Conservation (phyloP, 2,329 filamentous ascomycete species). For the Ophiocordyceps unilateralis region DNA sequence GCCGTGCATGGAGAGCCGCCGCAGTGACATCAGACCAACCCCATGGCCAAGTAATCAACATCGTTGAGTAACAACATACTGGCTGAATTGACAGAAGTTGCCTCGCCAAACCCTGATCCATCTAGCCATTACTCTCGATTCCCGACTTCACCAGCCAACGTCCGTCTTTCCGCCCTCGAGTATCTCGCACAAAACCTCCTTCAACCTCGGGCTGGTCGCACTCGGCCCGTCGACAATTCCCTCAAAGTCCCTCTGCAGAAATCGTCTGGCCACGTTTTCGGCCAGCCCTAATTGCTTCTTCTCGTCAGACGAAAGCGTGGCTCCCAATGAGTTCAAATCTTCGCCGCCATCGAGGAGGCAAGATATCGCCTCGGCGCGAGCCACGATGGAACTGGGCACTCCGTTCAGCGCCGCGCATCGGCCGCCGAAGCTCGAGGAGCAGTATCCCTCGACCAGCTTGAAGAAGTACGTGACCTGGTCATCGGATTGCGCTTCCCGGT, state of each 20-base stretch:
- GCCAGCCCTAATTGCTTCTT: slow-evolving; percentile 49
- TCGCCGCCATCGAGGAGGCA: slow-evolving; percentile 52
- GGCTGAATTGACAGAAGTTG: not conserved
- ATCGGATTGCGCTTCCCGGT: slow-evolving; percentile 32
- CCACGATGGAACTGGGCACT: slow-evolving; percentile 52
- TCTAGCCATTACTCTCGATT: not conserved
- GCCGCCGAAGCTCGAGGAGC: slow-evolving; percentile 68
- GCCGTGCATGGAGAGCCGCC: not conserved
- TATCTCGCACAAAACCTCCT: slow-evolving; percentile 5
- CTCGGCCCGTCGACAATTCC: not conserved
- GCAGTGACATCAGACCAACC: no score
- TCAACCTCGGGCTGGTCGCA: not conserved
- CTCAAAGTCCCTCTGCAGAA: slow-evolving; percentile 22
- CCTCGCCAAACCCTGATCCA: not conserved
- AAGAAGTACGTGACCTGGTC: slow-evolving; percentile 62
- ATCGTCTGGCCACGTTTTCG: slow-evolving; percentile 39
- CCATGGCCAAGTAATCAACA: no score
- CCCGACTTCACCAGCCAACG: not conserved
- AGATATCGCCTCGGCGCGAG: slow-evolving; percentile 59
- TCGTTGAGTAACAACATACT: no score
- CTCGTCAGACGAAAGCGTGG: slow-evolving; percentile 47
- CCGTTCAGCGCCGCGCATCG: slow-evolving; percentile 78
- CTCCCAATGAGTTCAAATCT: slow-evolving; percentile 58
- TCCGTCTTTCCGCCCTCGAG: not conserved
- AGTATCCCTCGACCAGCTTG: slow-evolving; percentile 48